Percentiles rank a stretch among this genome's conserved stretches.
phyloP scores from a whole-genome alignment of 495 filamentous ascomycete genomes.

The Thermothielavioides terrestris region DNA sequence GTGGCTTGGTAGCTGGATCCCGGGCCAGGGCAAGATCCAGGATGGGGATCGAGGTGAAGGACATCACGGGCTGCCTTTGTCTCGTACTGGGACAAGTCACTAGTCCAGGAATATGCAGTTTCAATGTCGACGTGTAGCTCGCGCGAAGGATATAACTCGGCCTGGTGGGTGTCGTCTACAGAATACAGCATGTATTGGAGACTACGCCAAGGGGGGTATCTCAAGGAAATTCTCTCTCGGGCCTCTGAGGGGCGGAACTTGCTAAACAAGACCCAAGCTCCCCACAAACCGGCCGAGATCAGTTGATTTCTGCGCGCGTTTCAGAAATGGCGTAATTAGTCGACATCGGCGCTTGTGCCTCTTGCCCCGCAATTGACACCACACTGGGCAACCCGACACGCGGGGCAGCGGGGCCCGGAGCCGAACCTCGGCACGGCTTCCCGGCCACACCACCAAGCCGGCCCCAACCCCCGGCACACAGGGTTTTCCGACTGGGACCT shows the following conservation, averaged over 20 bases:
- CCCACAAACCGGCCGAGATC: slow-evolving; percentile 1
- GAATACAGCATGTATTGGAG: neutral
- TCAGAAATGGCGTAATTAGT: slow-evolving; percentile 26
- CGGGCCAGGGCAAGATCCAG: slow-evolving; percentile 64
- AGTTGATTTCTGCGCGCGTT: slow-evolving; percentile 4
- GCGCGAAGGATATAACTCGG: too few relatives aligned
- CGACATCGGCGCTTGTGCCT: slow-evolving; percentile 16
- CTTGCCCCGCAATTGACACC: slow-evolving; percentile 9
- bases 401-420: slow-evolving; percentile 12
- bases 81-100: too few relatives aligned
- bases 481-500: neutral
- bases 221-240: neutral
- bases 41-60: slow-evolving; percentile 72
- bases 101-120: too few relatives aligned
- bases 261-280: too few relatives aligned
- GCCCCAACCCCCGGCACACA: neutral
- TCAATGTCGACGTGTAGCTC: neutral
- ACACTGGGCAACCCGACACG: slow-evolving; percentile 6
- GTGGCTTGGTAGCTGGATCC: slow-evolving; percentile 58
- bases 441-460: neutral
- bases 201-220: slow-evolving; percentile 11
- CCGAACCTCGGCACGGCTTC: slow-evolving; percentile 1
- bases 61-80: slow-evolving; percentile 37
- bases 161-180: neutral
- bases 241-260: neutral